Conservation (phyloP, 495 filamentous ascomycete species). For the Penicillium argentinense region DNA sequence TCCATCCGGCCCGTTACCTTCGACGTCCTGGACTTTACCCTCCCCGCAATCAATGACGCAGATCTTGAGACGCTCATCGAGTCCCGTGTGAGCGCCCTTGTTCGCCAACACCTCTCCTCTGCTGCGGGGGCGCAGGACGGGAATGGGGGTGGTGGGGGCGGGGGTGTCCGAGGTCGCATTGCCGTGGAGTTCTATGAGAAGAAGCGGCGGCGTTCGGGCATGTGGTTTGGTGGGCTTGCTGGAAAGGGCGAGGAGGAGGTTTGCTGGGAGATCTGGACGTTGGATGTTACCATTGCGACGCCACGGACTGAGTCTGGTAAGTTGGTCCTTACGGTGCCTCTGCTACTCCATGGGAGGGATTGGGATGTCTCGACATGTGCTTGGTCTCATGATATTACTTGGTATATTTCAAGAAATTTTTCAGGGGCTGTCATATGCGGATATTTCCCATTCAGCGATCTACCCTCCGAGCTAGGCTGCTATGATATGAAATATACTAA, state of each 20-base stretch:
- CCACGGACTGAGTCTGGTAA: conserved; percentile 85
- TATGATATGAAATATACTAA: background rate
- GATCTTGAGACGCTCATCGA: conserved; percentile 94
- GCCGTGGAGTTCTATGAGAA: conserved; percentile 95
- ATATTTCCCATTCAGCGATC: too few relatives aligned
- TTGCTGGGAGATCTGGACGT: conserved; percentile 93
- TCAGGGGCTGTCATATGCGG: too few relatives aligned
- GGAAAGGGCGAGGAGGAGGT: conserved; percentile 83
- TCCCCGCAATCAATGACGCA: conserved; percentile 81
- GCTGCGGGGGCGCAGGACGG: conserved; percentile 49
- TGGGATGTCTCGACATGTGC: too few relatives aligned
- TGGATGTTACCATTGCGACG: conserved; percentile 87
- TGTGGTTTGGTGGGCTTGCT: conserved; percentile 62
- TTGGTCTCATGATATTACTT: too few relatives aligned
- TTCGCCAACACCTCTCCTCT: conserved; percentile 57
- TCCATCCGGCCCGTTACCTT: conserved; percentile 78
- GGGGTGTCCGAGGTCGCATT: conserved; percentile 69
- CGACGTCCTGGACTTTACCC: conserved; percentile 88
- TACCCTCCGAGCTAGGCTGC: too few relatives aligned
- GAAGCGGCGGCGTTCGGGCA: conserved; percentile 68
- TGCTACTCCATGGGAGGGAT: too few relatives aligned
- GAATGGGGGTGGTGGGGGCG: conserved; percentile 38
- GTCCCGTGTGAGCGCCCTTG: conserved; percentile 72
- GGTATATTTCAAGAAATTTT: too few relatives aligned
- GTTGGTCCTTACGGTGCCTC: too few relatives aligned